These are phyloP conservation scores for Heterobasidion occidentale DNA, from an alignment of 1,284 basidiomycete species.

Conservation along the genomic window DNA sequence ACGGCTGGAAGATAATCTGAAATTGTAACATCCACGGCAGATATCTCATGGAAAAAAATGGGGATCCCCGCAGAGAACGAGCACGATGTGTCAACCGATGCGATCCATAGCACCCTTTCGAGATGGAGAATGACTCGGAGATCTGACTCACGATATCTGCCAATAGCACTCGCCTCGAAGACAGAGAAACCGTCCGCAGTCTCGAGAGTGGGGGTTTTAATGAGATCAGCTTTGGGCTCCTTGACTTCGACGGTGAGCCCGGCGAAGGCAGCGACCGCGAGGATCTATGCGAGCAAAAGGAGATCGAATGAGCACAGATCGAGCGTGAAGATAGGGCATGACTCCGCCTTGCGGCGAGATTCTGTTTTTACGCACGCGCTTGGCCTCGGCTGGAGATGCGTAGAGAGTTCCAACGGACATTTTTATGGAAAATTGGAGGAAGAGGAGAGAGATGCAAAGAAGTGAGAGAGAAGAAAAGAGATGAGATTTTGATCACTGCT, in stretches of 20 bases:
- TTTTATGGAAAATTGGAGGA: neutral
- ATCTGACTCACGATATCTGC: slow-evolving; percentile 85
- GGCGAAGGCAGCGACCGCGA: slow-evolving; percentile 63
- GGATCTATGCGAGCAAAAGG: slow-evolving; percentile 42
- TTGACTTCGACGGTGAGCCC: slow-evolving; percentile 62
- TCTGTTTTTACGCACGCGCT: slow-evolving; percentile 10
- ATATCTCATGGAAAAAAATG: too few relatives aligned
- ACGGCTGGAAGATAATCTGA: too few relatives aligned
- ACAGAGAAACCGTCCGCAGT: slow-evolving; percentile 74
- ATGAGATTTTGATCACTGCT: slow-evolving; percentile 6
- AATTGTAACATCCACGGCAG: too few relatives aligned
- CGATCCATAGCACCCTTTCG: neutral
- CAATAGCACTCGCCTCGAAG: slow-evolving; percentile 76
- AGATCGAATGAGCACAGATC: neutral
- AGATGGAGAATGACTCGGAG: slow-evolving; percentile 19
- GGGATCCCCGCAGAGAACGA: too few relatives aligned
- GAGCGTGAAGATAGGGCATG: neutral
- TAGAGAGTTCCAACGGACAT: slow-evolving; percentile 10
- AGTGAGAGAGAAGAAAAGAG: neutral
- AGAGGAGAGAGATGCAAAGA: slow-evolving; percentile 1
- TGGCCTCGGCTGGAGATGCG: slow-evolving; percentile 8
- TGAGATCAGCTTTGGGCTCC: slow-evolving; percentile 50
- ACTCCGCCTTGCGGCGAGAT: too few relatives aligned
- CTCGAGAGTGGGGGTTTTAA: slow-evolving; percentile 83
- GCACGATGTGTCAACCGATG: neutral